Evolutionary conservation across 805 yeast genomes (phyloP), one percentile per base, ranked within the genome.

Genomic region (Wickerhamomyces silvicola): DNA sequence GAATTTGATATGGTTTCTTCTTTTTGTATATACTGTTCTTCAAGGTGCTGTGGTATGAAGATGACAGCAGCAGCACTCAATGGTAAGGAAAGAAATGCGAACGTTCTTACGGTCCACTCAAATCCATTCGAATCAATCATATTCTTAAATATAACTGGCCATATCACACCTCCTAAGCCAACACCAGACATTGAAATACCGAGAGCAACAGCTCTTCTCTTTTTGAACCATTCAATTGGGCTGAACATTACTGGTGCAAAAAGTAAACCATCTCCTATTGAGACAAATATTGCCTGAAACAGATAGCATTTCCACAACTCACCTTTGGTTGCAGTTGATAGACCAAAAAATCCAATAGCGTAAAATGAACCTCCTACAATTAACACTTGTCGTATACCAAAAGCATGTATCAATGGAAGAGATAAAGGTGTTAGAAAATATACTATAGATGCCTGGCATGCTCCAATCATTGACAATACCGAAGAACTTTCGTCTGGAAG

Each of bases 181-280:
- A 74, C 72, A 14, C 78, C 78, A 18, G 66, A 51, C 16, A 63
- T 49, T 3, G 68, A 59, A 15, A 68, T 50, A 9, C 78, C 78
- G 42, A 66, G 48, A 1, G 76, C 73, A 12, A 63, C 53, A 1
- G 80, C 78, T 45, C 87, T 63, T 38, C 62, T 75, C 40, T 68
- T 74, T 27, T 71, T 57, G 54, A 81, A 81, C 80, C 83, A 81
- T 35, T 78, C 86, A 0, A 85, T 83, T 14, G 81, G 49, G 7
- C 79, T 54, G 7, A 75, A 67, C 22, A 77, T 57, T 6, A 72
- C 74, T 1, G 87, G 78, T 5, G 77, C 61, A 30, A 74, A 70
- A 22, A 75, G 56, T 7, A 75, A 46, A 0, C 81, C 75, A 7
- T 34, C 24, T 4, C 52, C 52, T 12, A 47, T 18, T 3, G 48